These are phyloP conservation scores for Eleusine indica DNA, from an alignment of 176 grass and related monocot species.

Conservation along the genomic window DNA sequence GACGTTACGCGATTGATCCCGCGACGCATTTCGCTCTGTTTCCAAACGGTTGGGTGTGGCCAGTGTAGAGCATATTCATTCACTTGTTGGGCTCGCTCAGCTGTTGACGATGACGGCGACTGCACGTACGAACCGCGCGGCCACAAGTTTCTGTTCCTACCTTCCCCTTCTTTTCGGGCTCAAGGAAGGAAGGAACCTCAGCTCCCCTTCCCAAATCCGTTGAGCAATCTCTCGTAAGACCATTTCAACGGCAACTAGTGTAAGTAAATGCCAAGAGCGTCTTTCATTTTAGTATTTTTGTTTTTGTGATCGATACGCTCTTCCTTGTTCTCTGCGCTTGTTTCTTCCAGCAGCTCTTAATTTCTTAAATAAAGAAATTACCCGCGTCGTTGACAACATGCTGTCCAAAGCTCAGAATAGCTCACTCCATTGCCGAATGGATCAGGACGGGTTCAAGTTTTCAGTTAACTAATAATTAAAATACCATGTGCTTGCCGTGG, in stretches of 20 bases:
- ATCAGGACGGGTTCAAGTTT: not conserved
- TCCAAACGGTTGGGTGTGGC: not conserved
- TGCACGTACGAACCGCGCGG: not conserved
- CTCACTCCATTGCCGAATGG: not conserved
- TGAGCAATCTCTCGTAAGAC: not conserved
- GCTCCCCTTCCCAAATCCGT: not conserved
- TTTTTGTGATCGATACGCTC: too few relatives aligned
- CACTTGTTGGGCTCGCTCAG: not conserved
- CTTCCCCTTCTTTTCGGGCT: too few relatives aligned
- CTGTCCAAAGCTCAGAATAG: not conserved
- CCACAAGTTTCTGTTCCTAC: not conserved
- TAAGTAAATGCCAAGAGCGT: not conserved
- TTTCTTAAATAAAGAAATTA: not conserved
- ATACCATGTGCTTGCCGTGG: slow-evolving; percentile 1
- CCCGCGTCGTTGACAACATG: not conserved
- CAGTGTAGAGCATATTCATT: not conserved
- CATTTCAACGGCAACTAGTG: not conserved
- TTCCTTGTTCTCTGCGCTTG: too few relatives aligned
- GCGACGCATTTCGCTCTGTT: not conserved
- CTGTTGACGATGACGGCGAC: not conserved
- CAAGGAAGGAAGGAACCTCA: not conserved
- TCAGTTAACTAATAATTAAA: not conserved
- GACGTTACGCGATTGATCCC: not conserved
- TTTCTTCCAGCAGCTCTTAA: too few relatives aligned
- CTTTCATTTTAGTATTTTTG: too few relatives aligned